Conservation (phyloP, 208 protist genomes). For the Trypanosoma grayi region DNA sequence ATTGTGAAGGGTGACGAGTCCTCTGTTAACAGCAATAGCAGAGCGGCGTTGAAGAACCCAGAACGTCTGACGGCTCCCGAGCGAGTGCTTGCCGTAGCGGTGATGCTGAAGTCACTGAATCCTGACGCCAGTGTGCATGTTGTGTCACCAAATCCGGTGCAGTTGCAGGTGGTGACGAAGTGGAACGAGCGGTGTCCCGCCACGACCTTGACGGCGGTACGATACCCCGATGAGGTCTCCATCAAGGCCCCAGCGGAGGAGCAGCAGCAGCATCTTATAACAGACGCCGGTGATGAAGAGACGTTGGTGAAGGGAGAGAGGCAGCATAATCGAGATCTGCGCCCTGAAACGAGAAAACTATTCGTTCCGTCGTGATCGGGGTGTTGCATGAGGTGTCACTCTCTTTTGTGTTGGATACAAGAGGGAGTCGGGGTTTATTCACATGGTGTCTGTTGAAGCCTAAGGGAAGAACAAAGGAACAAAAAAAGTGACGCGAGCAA, state of each 20-base stretch:
- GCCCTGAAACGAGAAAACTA: neutral
- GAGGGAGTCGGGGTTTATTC: neutral
- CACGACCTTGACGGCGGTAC: conserved; percentile 36
- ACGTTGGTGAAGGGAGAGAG: neutral
- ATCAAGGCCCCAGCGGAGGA: conserved; percentile 52
- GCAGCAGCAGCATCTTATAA: neutral
- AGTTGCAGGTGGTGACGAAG: conserved; percentile 47
- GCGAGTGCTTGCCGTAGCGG: conserved; percentile 73
- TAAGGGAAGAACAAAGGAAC: too few species aligned
- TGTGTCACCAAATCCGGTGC: conserved; percentile 50
- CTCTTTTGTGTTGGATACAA: neutral
- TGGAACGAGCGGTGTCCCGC: conserved; percentile 47
- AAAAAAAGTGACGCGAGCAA: too few species aligned
- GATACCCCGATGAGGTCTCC: conserved; percentile 70
- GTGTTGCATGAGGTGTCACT: neutral
- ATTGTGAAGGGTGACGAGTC: neutral
- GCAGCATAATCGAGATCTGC: neutral
- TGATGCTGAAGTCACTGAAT: conserved; percentile 87
- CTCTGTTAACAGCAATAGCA: neutral
- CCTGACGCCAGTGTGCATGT: conserved; percentile 79
- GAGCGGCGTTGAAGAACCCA: conserved; percentile 26
- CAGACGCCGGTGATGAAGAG: neutral
- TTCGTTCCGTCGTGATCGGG: conserved; percentile 14
- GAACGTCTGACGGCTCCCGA: conserved; percentile 63
- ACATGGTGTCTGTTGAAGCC: too few species aligned